These are phyloP conservation scores for Taphrina deformans DNA, from an alignment of 1,139 yeast genomes.

Conservation along the genomic window DNA sequence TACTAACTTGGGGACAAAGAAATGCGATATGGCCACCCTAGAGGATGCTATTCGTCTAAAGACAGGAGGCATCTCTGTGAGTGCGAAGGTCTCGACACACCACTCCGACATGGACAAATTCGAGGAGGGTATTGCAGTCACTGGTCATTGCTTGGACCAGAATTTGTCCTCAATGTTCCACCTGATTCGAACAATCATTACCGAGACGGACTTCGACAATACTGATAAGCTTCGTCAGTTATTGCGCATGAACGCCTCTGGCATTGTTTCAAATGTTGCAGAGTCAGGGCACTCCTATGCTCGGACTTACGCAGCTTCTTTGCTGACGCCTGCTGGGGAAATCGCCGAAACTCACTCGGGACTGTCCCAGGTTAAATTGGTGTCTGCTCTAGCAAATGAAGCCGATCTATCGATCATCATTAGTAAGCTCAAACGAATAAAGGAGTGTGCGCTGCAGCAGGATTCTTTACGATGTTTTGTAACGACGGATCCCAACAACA, in stretches of 20 bases:
- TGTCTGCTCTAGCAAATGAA: conserved; percentile 59
- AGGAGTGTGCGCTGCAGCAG: conserved; percentile 50
- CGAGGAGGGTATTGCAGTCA: conserved; percentile 56
- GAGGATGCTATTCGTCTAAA: conserved; percentile 79
- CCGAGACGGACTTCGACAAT: conserved; percentile 69
- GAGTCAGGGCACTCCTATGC: conserved; percentile 90
- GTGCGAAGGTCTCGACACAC: conserved; percentile 58
- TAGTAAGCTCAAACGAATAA: conserved; percentile 51
- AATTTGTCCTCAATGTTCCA: conserved; percentile 62
- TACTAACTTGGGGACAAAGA: conserved; percentile 77
- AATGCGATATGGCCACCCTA: conserved; percentile 69
- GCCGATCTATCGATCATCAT: conserved; percentile 55
- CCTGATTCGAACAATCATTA: conserved; percentile 66
- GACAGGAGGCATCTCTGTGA: conserved; percentile 80
- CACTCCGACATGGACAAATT: conserved; percentile 53
- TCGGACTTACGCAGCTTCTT: conserved; percentile 63
- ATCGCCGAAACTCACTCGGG: conserved; percentile 70
- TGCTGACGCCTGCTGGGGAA: conserved; percentile 60
- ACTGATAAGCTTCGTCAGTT: conserved; percentile 70
- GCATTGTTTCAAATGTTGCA: conserved; percentile 76
- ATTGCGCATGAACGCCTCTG: conserved; percentile 57
- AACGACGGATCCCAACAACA: conserved; percentile 53
- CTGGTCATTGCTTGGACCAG: conserved; percentile 72
- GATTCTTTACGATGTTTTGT: conserved; percentile 56
- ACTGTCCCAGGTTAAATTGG: conserved; percentile 69